Evolutionary conservation across 2,329 filamentous ascomycete genomes (phyloP).

Genomic region (Chrysoporthe cubensis): DNA sequence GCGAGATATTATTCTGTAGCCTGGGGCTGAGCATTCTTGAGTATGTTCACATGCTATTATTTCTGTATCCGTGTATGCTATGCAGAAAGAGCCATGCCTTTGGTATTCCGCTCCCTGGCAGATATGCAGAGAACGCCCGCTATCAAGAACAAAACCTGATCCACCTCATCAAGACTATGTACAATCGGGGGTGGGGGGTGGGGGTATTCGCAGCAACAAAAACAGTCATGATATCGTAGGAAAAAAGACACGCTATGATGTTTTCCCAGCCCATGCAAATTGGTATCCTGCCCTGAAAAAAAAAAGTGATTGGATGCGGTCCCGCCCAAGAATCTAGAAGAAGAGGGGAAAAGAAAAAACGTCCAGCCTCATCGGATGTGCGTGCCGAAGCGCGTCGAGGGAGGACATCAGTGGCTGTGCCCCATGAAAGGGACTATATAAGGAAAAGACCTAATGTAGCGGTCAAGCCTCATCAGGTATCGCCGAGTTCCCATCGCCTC

Average conservation of each 20-base stretch:
- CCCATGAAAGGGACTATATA: neutral
- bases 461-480: neutral
- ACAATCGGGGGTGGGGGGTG: neutral
- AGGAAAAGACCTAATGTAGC: neutral
- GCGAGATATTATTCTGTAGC: neutral
- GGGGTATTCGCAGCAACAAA: constrained; percentile 8
- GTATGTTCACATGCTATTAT: neutral
- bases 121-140: constrained; percentile 4
- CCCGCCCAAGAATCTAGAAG: neutral
- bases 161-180: constrained; percentile 9
- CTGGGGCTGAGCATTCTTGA: neutral
- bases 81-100: constrained; percentile 5
- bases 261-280: constrained; percentile 5
- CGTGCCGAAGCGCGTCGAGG: neutral
- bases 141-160: neutral
- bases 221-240: constrained; percentile 5
- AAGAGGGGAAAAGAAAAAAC: neutral
- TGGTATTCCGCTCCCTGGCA: neutral
- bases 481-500: neutral
- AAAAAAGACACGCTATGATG: constrained; percentile 9
- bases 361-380: neutral
- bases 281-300: neutral
- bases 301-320: too few species aligned
- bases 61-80: constrained; percentile 10
- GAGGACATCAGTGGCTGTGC: constrained; percentile 2